Conservation (phyloP, 176 grass and related monocot species). For the Hordeum marinum region DNA sequence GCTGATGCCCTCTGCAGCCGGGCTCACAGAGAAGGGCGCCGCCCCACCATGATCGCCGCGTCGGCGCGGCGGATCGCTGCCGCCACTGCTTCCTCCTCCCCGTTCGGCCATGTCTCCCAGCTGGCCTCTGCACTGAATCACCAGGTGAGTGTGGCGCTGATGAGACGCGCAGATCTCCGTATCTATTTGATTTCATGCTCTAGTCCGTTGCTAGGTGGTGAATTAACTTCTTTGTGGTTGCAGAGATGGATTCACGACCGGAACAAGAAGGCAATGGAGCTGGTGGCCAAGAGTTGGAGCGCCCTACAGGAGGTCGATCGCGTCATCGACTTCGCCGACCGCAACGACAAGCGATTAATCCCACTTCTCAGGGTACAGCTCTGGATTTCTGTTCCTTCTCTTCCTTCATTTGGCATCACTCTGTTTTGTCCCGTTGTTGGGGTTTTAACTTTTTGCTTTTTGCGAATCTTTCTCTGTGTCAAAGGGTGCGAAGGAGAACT, state of each 20-base stretch:
- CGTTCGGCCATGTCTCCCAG: slow-evolving; percentile 4
- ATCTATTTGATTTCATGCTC: background rate
- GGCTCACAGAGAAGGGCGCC: background rate
- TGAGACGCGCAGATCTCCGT: background rate
- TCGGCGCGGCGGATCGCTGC: slow-evolving; percentile 13
- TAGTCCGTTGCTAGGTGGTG: background rate
- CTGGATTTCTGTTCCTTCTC: background rate
- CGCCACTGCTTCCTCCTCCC: background rate
- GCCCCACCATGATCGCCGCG: slow-evolving; percentile 25
- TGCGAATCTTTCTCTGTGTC: slow-evolving; percentile 16
- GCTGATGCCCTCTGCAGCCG: background rate
- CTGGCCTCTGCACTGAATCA: slow-evolving; percentile 22
- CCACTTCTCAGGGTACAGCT: slow-evolving; percentile 66
- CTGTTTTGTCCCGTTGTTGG: background rate
- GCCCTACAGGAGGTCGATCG: slow-evolving; percentile 91
- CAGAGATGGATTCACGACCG: slow-evolving; percentile 77
- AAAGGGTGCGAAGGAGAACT: slow-evolving; percentile 86
- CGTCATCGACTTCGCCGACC: slow-evolving; percentile 81
- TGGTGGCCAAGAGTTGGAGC: slow-evolving; percentile 83
- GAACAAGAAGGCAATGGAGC: slow-evolving; percentile 96
- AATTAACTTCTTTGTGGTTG: slow-evolving; percentile 6
- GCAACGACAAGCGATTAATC: slow-evolving; percentile 74
- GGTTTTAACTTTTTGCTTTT: background rate
- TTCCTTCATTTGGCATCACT: background rate
- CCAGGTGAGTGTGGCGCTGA: slow-evolving; percentile 7